Percentiles rank a stretch among this genome's conserved stretches.
Conservation (phyloP, 176 grass and related monocot genomes). For the Zizania latifolia region DNA sequence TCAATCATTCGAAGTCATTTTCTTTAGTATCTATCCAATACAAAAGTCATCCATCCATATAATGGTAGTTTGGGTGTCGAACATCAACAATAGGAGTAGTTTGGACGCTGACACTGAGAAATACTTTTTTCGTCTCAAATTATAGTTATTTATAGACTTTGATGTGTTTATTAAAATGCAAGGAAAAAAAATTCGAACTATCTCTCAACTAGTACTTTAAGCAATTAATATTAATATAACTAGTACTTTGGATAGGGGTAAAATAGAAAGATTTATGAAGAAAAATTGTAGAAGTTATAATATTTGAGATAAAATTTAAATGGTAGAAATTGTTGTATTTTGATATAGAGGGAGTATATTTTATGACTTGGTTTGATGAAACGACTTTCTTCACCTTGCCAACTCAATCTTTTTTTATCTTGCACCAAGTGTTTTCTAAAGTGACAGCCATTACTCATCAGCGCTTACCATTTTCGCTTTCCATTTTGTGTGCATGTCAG, state of each 20-base stretch:
- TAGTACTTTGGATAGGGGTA: background rate
- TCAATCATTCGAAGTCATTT: background rate
- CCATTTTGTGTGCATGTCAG: too few relatives aligned
- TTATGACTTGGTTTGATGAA: background rate
- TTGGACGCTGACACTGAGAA: background rate
- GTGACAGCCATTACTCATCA: background rate
- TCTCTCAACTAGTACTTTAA: too few relatives aligned
- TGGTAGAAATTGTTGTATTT: too few relatives aligned
- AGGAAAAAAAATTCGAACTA: too few relatives aligned
- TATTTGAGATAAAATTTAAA: too few relatives aligned
- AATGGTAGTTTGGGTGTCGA: background rate
- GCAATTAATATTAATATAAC: background rate
- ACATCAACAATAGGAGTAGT: background rate
- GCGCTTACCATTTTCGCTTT: background rate
- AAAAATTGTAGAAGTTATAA: too few relatives aligned
- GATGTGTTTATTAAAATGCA: too few relatives aligned
- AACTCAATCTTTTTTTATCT: background rate
- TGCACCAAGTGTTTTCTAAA: background rate
- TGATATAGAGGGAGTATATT: constrained; percentile 3
- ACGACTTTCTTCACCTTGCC: background rate
- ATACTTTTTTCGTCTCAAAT: too few relatives aligned
- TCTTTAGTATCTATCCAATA: background rate
- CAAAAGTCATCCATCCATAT: background rate
- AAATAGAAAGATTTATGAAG: too few relatives aligned
- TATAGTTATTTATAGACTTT: too few relatives aligned